A percentile compares a stretch with the other conserved stretches of the same genome.
Evolutionary conservation across 441 rosid genomes (phyloP).

Genomic region (Gossypium armourianum): DNA sequence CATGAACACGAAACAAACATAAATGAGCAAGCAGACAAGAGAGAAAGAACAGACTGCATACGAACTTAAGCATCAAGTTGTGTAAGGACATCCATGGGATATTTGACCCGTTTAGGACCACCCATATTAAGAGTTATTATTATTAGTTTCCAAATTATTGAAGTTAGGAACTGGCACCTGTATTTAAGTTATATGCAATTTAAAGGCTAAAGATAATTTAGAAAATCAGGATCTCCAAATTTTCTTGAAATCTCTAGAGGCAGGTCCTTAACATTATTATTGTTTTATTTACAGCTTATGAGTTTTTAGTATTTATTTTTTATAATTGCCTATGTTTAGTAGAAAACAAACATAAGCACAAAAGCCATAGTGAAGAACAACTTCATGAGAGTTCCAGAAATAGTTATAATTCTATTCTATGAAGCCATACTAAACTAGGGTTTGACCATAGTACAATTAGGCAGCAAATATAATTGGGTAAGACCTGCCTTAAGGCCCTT

Average conservation of each 20-base stretch:
- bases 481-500: not conserved
- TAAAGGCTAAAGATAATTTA: not conserved
- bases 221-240: not conserved
- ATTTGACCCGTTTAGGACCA: not conserved
- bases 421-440: slow-evolving; percentile 3
- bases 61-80: not conserved
- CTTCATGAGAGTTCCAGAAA: not conserved
- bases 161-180: not conserved
- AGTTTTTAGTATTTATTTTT: not conserved
- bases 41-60: not conserved
- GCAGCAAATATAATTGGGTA: not conserved
- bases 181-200: not conserved
- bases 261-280: not conserved
- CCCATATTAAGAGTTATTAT: not conserved
- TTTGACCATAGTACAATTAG: not conserved
- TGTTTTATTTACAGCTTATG: not conserved
- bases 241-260: not conserved
- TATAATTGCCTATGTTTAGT: not conserved
- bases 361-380: not conserved
- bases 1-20: slow-evolving; percentile 9
- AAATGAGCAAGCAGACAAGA: slow-evolving; percentile 8
- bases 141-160: not conserved
- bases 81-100: not conserved
- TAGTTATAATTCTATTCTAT: not conserved
- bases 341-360: not conserved